Conservation (phyloP, 805 yeast species). For the Teunomyces pallodes region DNA sequence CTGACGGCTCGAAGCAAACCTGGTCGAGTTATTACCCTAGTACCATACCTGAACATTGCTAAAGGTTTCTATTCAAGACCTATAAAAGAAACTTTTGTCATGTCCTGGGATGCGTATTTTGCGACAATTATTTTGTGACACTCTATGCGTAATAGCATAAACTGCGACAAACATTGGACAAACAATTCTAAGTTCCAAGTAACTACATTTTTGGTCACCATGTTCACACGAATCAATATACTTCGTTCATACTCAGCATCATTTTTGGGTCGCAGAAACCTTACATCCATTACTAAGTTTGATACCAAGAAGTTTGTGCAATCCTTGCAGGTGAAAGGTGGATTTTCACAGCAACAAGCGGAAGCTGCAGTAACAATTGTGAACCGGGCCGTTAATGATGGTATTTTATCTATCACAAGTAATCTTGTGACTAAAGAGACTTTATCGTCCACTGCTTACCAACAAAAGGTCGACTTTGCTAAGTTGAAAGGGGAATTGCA, state of each 20-base stretch:
- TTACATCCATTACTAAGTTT: conserved; percentile 44
- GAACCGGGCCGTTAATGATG: conserved; percentile 73
- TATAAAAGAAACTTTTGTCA: background rate
- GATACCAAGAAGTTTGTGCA: conserved; percentile 76
- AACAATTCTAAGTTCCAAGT: background rate
- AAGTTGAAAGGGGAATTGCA: conserved; percentile 90
- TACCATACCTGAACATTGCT: background rate
- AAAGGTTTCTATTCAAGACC: no score
- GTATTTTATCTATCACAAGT: conserved; percentile 69
- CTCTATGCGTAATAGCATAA: background rate
- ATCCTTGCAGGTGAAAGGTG: conserved; percentile 64
- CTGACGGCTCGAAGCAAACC: background rate
- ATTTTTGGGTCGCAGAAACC: conserved; percentile 3
- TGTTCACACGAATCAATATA: background rate
- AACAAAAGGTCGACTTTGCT: conserved; percentile 95
- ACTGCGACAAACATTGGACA: background rate
- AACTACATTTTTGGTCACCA: background rate
- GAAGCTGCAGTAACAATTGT: conserved; percentile 75
- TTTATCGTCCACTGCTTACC: conserved; percentile 81
- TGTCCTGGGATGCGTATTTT: background rate
- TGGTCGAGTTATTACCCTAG: background rate
- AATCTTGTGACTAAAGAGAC: conserved; percentile 84
- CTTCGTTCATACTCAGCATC: background rate
- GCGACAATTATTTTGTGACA: conserved; percentile 1
- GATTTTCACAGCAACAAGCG: conserved; percentile 70